Conservation (phyloP, 768 basidiomycete species). For the Tylopilus vinaceipallidus region DNA sequence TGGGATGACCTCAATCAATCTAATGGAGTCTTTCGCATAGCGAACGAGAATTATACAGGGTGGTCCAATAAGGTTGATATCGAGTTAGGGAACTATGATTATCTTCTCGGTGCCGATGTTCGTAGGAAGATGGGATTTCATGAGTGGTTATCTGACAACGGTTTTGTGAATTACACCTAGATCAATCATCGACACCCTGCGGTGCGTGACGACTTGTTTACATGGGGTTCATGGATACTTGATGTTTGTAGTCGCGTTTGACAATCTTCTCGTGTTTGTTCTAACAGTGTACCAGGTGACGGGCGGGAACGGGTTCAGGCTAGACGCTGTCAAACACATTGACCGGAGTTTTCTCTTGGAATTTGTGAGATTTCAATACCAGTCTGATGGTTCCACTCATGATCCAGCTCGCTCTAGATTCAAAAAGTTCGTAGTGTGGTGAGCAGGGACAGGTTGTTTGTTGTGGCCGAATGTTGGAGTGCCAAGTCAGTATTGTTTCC, state of each 20-base stretch:
- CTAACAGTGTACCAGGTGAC: conserved; percentile 49
- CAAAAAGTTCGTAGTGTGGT: conserved; percentile 45
- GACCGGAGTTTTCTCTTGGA: conserved; percentile 65
- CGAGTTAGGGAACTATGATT: conserved; percentile 89
- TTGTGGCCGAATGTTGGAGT: conserved; percentile 82
- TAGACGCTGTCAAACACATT: conserved; percentile 92
- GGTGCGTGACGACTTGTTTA: conserved; percentile 67
- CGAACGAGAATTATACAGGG: conserved; percentile 61
- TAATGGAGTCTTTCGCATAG: conserved; percentile 70
- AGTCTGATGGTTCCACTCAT: not conserved
- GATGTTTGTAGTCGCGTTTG: conserved; percentile 34
- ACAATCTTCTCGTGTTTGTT: not conserved
- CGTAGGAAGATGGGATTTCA: conserved; percentile 18
- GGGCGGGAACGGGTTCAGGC: conserved; percentile 69
- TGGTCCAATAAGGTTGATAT: conserved; percentile 82
- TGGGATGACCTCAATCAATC: conserved; percentile 71
- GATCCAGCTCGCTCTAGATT: conserved; percentile 38
- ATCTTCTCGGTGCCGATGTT: conserved; percentile 73
- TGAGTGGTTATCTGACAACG: conserved; percentile 1
- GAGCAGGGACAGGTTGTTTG: conserved; percentile 54
- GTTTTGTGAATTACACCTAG: conserved; percentile 36
- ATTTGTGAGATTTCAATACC: conserved; percentile 49
- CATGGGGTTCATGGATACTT: conserved; percentile 81
- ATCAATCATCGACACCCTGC: conserved; percentile 84
- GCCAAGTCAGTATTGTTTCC: conserved; percentile 45